A percentile compares a stretch with the other conserved stretches of the same genome.
Conservation (phyloP, 192 early-diverging fungal genomes). For the Backusella australiensis region DNA sequence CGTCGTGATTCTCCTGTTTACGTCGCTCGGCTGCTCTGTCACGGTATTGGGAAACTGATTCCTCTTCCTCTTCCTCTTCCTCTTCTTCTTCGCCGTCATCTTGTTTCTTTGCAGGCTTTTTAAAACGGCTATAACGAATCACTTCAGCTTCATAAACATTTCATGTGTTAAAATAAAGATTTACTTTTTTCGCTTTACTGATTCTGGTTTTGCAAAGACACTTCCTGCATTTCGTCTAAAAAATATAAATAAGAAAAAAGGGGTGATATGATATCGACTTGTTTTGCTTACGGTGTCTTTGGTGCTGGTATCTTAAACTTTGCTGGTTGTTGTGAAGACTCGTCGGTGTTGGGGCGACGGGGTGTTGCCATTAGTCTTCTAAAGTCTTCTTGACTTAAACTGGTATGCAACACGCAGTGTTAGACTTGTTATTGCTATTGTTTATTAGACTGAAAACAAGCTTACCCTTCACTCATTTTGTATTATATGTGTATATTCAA, state of each 20-base stretch:
- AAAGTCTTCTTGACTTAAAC: constrained; percentile 79
- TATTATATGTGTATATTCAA: not conserved
- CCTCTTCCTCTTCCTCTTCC: constrained; percentile 9
- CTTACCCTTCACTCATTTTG: constrained; percentile 21
- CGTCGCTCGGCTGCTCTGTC: constrained; percentile 93
- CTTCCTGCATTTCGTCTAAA: constrained; percentile 35
- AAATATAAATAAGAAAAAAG: not conserved
- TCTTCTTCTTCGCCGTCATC: constrained; percentile 7
- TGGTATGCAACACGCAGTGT: constrained; percentile 12
- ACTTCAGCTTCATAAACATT: not conserved
- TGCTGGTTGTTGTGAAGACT: constrained; percentile 29
- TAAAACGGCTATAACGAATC: not conserved
- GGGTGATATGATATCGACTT: not conserved
- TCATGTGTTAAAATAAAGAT: constrained; percentile 8
- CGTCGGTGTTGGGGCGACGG: constrained; percentile 36
- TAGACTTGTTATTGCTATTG: not conserved
- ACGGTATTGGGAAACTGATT: constrained; percentile 58
- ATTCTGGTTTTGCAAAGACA: constrained; percentile 46
- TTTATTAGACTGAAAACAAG: not conserved
- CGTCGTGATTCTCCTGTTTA: constrained; percentile 38
- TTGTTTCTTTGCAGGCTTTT: constrained; percentile 26
- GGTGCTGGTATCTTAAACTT: constrained; percentile 29
- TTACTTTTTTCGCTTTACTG: constrained; percentile 44
- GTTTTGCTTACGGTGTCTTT: constrained; percentile 34
- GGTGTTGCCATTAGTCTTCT: constrained; percentile 74